Evolutionary conservation across 495 filamentous ascomycete genomes (phyloP).

Genomic region (Cercophora samala): DNA sequence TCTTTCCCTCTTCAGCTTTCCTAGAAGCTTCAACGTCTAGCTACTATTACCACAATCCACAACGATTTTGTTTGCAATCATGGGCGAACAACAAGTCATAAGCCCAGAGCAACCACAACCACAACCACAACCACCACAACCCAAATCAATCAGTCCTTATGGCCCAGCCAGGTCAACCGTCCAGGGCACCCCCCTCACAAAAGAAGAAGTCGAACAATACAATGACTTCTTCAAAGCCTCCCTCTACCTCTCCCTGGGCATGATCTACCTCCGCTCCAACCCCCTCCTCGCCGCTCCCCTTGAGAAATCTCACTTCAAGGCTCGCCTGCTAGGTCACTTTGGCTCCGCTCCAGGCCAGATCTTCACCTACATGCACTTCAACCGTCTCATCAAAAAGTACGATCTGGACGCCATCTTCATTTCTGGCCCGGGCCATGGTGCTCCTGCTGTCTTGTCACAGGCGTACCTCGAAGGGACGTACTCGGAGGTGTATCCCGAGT

Average conservation of each 20-base stretch:
- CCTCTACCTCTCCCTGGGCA: slow-evolving; percentile 68
- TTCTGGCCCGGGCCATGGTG: slow-evolving; percentile 70
- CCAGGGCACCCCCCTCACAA: slow-evolving; percentile 52
- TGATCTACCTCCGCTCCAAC: slow-evolving; percentile 70
- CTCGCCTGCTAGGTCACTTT: slow-evolving; percentile 68
- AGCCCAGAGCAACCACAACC: not conserved
- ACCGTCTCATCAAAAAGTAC: slow-evolving; percentile 72
- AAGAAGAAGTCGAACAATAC: slow-evolving; percentile 62
- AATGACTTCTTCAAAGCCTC: slow-evolving; percentile 67
- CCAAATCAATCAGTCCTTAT: slow-evolving; percentile 57
- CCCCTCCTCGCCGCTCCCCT: slow-evolving; percentile 63
- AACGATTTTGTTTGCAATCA: slow-evolving; percentile 18
- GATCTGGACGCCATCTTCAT: slow-evolving; percentile 65
- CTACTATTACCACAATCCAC: not conserved
- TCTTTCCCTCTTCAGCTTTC: slow-evolving; percentile 8
- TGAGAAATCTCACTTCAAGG: slow-evolving; percentile 61
- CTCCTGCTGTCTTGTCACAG: slow-evolving; percentile 65
- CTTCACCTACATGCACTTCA: slow-evolving; percentile 76
- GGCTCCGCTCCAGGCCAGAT: slow-evolving; percentile 70
- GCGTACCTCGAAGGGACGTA: slow-evolving; percentile 74
- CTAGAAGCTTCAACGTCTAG: slow-evolving; percentile 9
- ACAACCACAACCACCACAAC: slow-evolving; percentile 24
- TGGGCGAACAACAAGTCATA: slow-evolving; percentile 34
- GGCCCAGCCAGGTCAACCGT: slow-evolving; percentile 64
- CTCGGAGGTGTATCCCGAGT: slow-evolving; percentile 67